Evolutionary conservation across 176 grass and related monocot species (phyloP).

Genomic region (Phoenix roebelenii): DNA sequence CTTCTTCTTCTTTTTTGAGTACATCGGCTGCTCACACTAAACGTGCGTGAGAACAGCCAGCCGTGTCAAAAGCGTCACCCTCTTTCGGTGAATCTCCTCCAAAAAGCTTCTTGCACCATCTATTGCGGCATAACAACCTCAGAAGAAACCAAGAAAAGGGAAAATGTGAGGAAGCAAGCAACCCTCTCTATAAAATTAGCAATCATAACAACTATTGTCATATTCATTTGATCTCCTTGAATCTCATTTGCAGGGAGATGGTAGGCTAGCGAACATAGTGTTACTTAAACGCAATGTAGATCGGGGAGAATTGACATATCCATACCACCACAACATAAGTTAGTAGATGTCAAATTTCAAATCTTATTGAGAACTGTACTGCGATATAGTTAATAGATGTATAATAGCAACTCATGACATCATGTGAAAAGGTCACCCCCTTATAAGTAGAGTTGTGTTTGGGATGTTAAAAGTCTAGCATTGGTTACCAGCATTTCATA

Average conservation of each 20-base stretch:
- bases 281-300: neutral
- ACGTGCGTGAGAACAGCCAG: no score
- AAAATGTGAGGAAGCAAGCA: neutral
- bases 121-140: neutral
- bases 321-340: no score
- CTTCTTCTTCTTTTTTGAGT: no score
- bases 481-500: no score
- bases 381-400: neutral
- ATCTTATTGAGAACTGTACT: neutral
- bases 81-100: neutral
- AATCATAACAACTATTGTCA: neutral
- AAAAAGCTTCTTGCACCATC: neutral
- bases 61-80: no score
- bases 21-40: no score
- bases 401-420: neutral
- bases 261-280: neutral
- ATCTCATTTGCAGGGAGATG: neutral
- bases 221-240: neutral
- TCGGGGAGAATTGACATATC: neutral
- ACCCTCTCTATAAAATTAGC: neutral
- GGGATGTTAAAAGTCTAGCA: no score
- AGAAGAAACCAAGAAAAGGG: slow-evolving; percentile 1
- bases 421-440: neutral
- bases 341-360: neutral
- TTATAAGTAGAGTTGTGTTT: no score